These are phyloP conservation scores for Casuarina equisetifolia DNA, from an alignment of 306 rosid species.

Conservation along the genomic window DNA sequence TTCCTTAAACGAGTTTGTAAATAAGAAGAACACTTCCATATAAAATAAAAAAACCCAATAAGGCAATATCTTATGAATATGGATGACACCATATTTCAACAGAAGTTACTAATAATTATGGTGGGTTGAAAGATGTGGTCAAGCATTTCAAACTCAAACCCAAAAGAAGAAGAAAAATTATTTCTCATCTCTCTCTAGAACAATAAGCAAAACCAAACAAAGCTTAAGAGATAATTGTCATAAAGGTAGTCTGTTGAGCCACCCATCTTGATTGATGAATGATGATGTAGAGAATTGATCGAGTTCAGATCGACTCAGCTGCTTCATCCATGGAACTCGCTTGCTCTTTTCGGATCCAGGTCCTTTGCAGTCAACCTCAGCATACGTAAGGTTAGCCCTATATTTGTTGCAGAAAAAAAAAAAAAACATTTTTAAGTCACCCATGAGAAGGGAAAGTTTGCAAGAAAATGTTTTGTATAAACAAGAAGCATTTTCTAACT, in stretches of 20 bases:
- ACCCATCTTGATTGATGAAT: conserved; percentile 41
- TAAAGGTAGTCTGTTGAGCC: conserved; percentile 22
- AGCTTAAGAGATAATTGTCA: neutral
- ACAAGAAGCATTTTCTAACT: neutral
- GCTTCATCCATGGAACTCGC: conserved; percentile 40
- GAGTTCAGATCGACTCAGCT: neutral
- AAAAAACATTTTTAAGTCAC: neutral
- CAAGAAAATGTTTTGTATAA: neutral
- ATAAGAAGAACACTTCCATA: no score
- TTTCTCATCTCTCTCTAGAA: neutral
- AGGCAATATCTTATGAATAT: no score
- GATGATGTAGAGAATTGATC: neutral
- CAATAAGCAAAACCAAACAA: neutral
- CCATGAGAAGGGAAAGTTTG: neutral
- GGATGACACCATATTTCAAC: no score
- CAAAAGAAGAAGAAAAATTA: neutral
- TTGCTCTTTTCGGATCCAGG: conserved; percentile 22
- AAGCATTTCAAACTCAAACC: neutral
- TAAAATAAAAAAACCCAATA: no score
- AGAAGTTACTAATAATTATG: no score
- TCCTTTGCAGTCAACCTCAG: conserved; percentile 36
- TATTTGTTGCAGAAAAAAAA: neutral
- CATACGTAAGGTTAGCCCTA: conserved; percentile 18
- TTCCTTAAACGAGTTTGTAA: no score
- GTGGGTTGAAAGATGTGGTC: no score